Conservation (phyloP, 495 filamentous ascomycete genomes). For the Rhypophila decipiens region DNA sequence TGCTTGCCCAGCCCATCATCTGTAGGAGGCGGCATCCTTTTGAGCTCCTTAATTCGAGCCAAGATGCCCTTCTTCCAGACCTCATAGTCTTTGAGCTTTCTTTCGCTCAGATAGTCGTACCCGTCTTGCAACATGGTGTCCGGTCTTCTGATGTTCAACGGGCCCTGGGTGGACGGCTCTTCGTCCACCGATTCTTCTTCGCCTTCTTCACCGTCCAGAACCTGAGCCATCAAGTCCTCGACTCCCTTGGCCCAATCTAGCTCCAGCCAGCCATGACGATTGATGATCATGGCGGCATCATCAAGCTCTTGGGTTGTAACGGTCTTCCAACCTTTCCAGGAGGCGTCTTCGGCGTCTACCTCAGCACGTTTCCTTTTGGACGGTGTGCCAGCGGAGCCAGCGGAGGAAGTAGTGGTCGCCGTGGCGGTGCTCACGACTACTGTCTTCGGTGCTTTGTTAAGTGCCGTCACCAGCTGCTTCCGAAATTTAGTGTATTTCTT, state of each 20-base stretch:
- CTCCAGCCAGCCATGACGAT: slow-evolving; percentile 54
- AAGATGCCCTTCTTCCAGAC: slow-evolving; percentile 69
- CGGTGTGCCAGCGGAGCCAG: not conserved
- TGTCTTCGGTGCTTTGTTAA: slow-evolving; percentile 17
- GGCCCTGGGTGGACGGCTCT: slow-evolving; percentile 19
- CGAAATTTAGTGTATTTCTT: slow-evolving; percentile 33
- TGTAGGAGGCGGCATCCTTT: slow-evolving; percentile 11
- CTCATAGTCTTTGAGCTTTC: slow-evolving; percentile 58
- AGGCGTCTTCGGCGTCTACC: slow-evolving; percentile 22
- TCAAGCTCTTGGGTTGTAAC: slow-evolving; percentile 49
- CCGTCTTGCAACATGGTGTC: slow-evolving; percentile 82
- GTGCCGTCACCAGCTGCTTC: slow-evolving; percentile 29
- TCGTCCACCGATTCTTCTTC: too few species aligned
- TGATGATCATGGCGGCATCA: slow-evolving; percentile 50
- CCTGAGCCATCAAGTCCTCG: slow-evolving; percentile 29
- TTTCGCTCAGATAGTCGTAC: slow-evolving; percentile 72
- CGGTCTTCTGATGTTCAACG: slow-evolving; percentile 36
- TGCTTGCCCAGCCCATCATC: slow-evolving; percentile 21
- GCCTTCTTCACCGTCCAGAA: slow-evolving; percentile 7
- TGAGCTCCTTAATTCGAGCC: slow-evolving; percentile 46
- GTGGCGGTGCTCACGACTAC: too few species aligned
- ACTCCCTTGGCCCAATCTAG: slow-evolving; percentile 60
- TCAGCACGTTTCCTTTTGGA: slow-evolving; percentile 10
- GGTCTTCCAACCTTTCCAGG: slow-evolving; percentile 43
- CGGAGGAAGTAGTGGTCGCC: not conserved